Base-by-base conservation (phyloP, 169 alveolate species). In the Eimeria brunetti region DNA sequence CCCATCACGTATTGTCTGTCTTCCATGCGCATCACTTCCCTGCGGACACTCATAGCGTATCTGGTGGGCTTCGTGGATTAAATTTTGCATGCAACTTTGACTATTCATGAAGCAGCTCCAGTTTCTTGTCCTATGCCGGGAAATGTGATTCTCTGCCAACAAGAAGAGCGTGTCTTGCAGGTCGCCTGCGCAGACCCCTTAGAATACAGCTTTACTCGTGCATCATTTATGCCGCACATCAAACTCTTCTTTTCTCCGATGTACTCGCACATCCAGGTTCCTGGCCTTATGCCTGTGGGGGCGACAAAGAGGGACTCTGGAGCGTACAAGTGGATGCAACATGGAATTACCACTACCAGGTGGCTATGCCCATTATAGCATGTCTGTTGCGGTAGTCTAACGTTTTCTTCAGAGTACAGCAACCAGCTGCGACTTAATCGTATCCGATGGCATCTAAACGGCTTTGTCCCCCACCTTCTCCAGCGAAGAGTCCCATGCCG, bases 1-100 rank as follows among this genome's bases (percentile, higher is more conserved):
- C 91, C 91, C 91, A 84, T 84, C 46, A 84, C 91, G 53, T 84
- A 84, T 58, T 84, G 78, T 58, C 91, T 53, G 56, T 84, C 91
- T 18, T 84, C 76, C 91, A 84, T 53, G 76, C 91, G 91, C 78
- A 84, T 14, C 22, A 84, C 36, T 58, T 84, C 56, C 71, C 91
- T 84, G 76, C 36, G 58, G 85, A 38, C 62, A 41, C 38, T 33
- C 27, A 41, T 9, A 27, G 69, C 20, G 8, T 33, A 71, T 1
- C 51, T 36, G 8, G 51, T 71, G 20, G 11, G 44, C 83, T 30
- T 16, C 9, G 83, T 30, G 83, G 16, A 71, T 9, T 20, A 38
- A 11, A 38, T 16, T 1, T 71, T 30, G 83, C 83, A 20, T 36
- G 44, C 49, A 30, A 33, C 27, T 11, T 30, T 16, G 69, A 6